A percentile compares a stretch with the other conserved stretches of the same genome.
Conservation (phyloP, 2,329 filamentous ascomycete genomes). For the Ophiostoma perfectum region DNA sequence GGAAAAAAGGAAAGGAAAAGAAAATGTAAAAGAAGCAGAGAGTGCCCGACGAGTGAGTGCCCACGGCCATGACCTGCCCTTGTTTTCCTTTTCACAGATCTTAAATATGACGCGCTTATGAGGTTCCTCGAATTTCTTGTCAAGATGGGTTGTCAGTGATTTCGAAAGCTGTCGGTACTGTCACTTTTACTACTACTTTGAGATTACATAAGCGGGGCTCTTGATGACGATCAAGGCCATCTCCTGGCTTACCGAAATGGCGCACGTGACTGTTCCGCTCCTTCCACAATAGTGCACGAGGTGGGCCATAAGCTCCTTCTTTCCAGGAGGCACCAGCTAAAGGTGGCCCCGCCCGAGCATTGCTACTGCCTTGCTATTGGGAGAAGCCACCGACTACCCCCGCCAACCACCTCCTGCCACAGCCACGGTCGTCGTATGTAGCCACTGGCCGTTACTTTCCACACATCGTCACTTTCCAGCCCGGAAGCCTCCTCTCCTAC, state of each 20-base stretch:
- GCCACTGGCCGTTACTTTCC: slow-evolving; percentile 8
- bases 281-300: neutral
- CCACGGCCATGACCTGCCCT: neutral
- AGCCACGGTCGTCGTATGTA: slow-evolving; percentile 19
- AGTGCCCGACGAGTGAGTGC: neutral
- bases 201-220: neutral
- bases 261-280: neutral
- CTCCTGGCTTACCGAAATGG: neutral
- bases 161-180: neutral
- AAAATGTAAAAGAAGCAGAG: neutral
- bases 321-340: neutral
- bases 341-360: slow-evolving; percentile 14
- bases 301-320: neutral
- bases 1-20: neutral
- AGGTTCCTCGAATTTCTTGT: neutral
- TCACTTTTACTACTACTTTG: neutral
- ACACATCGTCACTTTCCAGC: slow-evolving; percentile 18
- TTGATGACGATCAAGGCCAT: neutral
- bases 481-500: neutral
- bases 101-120: neutral
- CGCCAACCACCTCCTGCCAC: slow-evolving; percentile 21
- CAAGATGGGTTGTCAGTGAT: neutral
- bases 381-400: slow-evolving; percentile 19
- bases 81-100: neutral
- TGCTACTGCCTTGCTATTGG: neutral